phyloP scores from a whole-genome alignment of 2,329 filamentous ascomycete genomes.

The Didymella keratinophila region DNA sequence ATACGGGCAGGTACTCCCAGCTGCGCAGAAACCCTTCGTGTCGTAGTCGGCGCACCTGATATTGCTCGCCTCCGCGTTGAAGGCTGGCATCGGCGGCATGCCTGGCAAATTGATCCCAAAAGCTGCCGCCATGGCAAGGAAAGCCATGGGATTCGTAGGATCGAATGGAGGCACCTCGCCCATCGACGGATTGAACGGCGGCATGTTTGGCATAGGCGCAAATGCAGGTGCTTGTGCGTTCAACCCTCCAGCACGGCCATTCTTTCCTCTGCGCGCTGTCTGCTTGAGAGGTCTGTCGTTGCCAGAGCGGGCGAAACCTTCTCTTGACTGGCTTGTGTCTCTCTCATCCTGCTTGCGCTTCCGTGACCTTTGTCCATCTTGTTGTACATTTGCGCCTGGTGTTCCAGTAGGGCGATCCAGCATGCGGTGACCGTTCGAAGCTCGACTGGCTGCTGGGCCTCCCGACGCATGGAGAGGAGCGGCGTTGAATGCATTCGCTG shows the following conservation, averaged over 20 bases:
- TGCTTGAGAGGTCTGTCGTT: slow-evolving; percentile 59
- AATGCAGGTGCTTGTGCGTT: slow-evolving; percentile 22
- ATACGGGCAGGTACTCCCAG: slow-evolving; percentile 71
- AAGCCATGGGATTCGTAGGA: slow-evolving; percentile 67
- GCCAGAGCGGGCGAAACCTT: slow-evolving; percentile 49
- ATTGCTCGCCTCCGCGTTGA: slow-evolving; percentile 43
- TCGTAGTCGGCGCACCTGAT: slow-evolving; percentile 75
- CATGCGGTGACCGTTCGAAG: slow-evolving; percentile 19
- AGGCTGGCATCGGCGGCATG: slow-evolving; percentile 47
- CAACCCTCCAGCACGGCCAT: slow-evolving; percentile 14
- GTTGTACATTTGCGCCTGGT: slow-evolving; percentile 7
- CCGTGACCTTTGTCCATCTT: slow-evolving; percentile 47
- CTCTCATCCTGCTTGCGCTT: slow-evolving; percentile 67
- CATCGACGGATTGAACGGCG: slow-evolving; percentile 13
- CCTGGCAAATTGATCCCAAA: slow-evolving; percentile 51
- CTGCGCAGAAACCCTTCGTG: slow-evolving; percentile 73
- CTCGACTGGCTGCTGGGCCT: slow-evolving; percentile 32
- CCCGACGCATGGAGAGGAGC: slow-evolving; percentile 36
- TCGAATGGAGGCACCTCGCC: slow-evolving; percentile 61
- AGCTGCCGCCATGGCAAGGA: slow-evolving; percentile 67
- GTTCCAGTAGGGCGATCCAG: slow-evolving; percentile 25
- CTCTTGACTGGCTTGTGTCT: slow-evolving; percentile 54
- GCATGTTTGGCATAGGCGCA: slow-evolving; percentile 26
- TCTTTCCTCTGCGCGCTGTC: slow-evolving; percentile 63
- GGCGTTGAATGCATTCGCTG: slow-evolving; percentile 27